These are phyloP conservation scores for Rhododendron griersonianum DNA, from an alignment of 148 eudicot species.

Conservation along the genomic window DNA sequence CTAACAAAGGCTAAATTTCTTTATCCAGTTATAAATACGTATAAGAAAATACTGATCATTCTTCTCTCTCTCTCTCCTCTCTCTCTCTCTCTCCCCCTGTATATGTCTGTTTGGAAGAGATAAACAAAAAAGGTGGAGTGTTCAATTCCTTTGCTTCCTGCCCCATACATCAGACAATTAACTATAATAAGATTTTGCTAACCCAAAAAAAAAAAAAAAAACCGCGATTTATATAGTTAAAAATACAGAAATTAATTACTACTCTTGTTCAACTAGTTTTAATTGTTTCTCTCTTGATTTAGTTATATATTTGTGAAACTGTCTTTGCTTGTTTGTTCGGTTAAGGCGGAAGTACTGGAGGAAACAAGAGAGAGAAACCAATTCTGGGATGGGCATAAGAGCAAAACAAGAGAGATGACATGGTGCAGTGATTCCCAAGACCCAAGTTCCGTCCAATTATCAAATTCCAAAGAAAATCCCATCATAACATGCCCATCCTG, in stretches of 20 bases:
- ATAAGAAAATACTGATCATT: not conserved
- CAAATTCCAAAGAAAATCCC: constrained; percentile 4
- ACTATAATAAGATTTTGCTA: not conserved
- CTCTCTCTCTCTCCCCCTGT: constrained; percentile 22
- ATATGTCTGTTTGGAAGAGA: not conserved
- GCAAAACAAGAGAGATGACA: constrained; percentile 33
- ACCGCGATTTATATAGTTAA: not conserved
- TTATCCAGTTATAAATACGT: not conserved
- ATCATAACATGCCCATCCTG: constrained; percentile 73
- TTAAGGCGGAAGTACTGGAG: constrained; percentile 12
- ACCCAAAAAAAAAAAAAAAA: not conserved
- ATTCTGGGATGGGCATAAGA: constrained; percentile 24
- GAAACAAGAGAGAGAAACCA: constrained; percentile 17
- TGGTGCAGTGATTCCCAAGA: constrained; percentile 34
- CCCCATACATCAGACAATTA: constrained; percentile 13
- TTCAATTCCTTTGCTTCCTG: constrained; percentile 15
- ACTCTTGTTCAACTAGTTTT: not conserved
- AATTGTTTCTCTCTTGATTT: not conserved
- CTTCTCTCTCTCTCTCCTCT: not conserved
- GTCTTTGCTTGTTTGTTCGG: not conserved
- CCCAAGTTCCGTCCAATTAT: constrained; percentile 12
- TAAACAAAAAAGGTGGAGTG: constrained; percentile 9
- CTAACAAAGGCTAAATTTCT: not conserved
- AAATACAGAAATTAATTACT: not conserved
- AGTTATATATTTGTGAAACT: not conserved